Conservation (phyloP, 305 asterid species). For the Solanum hybrid region DNA sequence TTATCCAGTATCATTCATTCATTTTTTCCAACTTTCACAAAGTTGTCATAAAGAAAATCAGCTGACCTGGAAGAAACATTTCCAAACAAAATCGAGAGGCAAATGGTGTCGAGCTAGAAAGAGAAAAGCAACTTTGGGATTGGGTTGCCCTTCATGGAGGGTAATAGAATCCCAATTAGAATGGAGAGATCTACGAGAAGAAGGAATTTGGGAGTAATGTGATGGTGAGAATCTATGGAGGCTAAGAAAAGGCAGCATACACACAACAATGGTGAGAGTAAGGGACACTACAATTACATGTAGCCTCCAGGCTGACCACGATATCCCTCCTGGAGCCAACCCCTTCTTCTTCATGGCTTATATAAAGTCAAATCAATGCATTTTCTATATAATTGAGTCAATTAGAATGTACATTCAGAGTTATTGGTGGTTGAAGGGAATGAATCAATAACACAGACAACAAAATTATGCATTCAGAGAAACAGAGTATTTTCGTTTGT, state of each 20-base stretch:
- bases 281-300: conserved; percentile 33
- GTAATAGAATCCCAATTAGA: background rate
- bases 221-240: conserved; percentile 51
- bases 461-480: background rate
- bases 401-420: background rate
- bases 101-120: conserved; percentile 55
- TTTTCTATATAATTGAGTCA: background rate
- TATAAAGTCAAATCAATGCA: no score
- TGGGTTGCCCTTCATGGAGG: conserved; percentile 18
- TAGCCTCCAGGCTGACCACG: conserved; percentile 59
- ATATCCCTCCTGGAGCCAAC: conserved; percentile 14
- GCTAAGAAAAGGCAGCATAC: conserved; percentile 47
- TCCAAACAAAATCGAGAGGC: conserved; percentile 94
- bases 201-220: background rate
- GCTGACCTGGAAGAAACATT: conserved; percentile 67
- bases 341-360: conserved; percentile 60
- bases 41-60: background rate
- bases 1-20: background rate
- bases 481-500: background rate
- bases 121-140: conserved; percentile 70
- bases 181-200: conserved; percentile 27
- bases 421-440: background rate
- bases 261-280: conserved; percentile 17
- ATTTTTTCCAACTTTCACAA: background rate
- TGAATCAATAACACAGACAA: background rate